phyloP scores from a whole-genome alignment of 78 protist species.

The Cavenderia fasciculata region DNA sequence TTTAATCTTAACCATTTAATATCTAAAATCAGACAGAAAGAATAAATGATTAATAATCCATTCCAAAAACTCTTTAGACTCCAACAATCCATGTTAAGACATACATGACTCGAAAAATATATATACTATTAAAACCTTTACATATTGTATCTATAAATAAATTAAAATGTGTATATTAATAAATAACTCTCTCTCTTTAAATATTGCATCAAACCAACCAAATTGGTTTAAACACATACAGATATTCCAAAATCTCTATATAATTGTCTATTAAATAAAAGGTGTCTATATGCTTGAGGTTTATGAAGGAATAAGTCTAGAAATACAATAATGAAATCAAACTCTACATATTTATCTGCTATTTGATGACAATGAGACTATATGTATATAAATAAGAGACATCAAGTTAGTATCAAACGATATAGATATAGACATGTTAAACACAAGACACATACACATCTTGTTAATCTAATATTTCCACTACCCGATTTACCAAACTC shows the following conservation, averaged over 20 bases:
- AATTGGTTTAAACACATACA: slow-evolving; percentile 12
- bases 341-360: slow-evolving; percentile 82
- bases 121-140: slow-evolving; percentile 60
- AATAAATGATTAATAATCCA: not conserved
- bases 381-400: not conserved
- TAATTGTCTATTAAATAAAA: slow-evolving; percentile 49
- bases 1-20: slow-evolving; percentile 66
- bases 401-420: not conserved
- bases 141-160: slow-evolving; percentile 71
- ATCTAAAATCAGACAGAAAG: not conserved
- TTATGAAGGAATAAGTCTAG: slow-evolving; percentile 65
- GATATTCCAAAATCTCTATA: slow-evolving; percentile 62
- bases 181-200: no score
- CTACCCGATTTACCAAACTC: slow-evolving; percentile 74
- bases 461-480: slow-evolving; percentile 59
- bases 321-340: slow-evolving; percentile 76
- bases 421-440: not conserved
- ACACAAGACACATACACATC: slow-evolving; percentile 55
- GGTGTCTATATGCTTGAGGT: slow-evolving; percentile 78
- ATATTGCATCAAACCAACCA: no score
- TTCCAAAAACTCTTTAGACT: not conserved
- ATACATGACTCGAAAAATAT: slow-evolving; percentile 70
- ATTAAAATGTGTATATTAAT: no score
- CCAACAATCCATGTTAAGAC: not conserved
- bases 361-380: slow-evolving; percentile 48